Conservation (phyloP, 164 flowering plant genomes). For the Chimonanthus praecox region DNA sequence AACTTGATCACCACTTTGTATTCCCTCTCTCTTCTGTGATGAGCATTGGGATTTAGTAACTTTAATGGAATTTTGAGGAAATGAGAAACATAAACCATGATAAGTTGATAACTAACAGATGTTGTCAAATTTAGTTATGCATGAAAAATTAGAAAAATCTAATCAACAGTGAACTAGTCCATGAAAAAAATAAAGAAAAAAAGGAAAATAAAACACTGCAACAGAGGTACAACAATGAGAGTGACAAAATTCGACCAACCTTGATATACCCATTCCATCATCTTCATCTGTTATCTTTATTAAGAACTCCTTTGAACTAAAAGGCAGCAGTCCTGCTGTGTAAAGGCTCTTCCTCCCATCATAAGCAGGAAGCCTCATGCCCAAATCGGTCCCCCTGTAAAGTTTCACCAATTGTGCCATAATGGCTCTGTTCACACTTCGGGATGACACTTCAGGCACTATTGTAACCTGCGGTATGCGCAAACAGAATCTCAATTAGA, state of each 20-base stretch:
- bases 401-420: constrained; percentile 42
- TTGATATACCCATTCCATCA: constrained; percentile 16
- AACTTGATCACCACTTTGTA: constrained; percentile 44
- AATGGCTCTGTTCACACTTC: constrained; percentile 35
- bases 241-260: constrained; percentile 8
- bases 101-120: background rate
- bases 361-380: constrained; percentile 48
- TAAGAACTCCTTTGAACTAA: constrained; percentile 39
- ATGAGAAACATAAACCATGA: background rate
- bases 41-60: background rate
- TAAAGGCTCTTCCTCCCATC: constrained; percentile 52
- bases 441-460: constrained; percentile 35
- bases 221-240: background rate
- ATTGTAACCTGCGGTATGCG: constrained; percentile 36
- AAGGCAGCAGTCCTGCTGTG: constrained; percentile 52
- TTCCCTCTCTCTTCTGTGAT: constrained; percentile 22
- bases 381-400: constrained; percentile 39
- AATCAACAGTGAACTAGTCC: background rate
- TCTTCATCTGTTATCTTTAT: constrained; percentile 31
- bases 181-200: background rate
- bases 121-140: background rate
- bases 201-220: background rate
- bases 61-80: background rate
- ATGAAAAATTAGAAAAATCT: background rate
- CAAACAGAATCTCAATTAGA: constrained; percentile 1